Base-by-base conservation (phyloP, 106 monocot genomes). In the Allium sativum region DNA sequence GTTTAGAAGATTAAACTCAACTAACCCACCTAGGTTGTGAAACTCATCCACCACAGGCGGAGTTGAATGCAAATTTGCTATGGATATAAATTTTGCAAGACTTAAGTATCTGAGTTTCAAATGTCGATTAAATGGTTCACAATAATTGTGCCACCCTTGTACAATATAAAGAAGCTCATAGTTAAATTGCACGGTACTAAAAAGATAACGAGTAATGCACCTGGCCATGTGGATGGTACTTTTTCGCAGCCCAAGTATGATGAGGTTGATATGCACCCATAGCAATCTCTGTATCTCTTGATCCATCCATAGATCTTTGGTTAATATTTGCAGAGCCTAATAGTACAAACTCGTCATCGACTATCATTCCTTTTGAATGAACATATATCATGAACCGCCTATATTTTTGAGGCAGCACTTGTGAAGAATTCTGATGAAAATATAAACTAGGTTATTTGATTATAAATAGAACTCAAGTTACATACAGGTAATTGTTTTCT, bases 311-410 rank as follows among this genome's bases (percentile, higher is more conserved):
- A 40, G 53, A 52, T 55, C 66, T 66, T 55, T 66, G 65, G 44
- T 92, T 92, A 48, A 87, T 87, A 65, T 92, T 92, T 7, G 91
- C 91, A 62, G 91, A 92, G 13, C 65, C 65, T 52, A 52, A 11
- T 53, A 66, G 10, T 9, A 66, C 66, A 41, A 53, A 66, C 17
- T 66, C 66, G 19, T 66, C 66, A 66, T 66, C 66, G 43, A 53
- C 65, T 65, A 65, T 65, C 65, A 65, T 51, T 11, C 65, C 65
- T 40, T 65, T 65, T 13, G 65, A 10, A 65, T 65, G 65, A 52
- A 65, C 65, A 65, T 65, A 65, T n/a, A 65, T 14, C 65, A 65
- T 65, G 51, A 65, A 65, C 7, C 65, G 48, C 50, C 52, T 13
- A 41, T 42, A 65, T 52, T 65, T 65, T 52, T 48, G 48, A 52